phyloP scores from a whole-genome alignment of 108 stramenopile species.

The Epithemia pelagica region DNA sequence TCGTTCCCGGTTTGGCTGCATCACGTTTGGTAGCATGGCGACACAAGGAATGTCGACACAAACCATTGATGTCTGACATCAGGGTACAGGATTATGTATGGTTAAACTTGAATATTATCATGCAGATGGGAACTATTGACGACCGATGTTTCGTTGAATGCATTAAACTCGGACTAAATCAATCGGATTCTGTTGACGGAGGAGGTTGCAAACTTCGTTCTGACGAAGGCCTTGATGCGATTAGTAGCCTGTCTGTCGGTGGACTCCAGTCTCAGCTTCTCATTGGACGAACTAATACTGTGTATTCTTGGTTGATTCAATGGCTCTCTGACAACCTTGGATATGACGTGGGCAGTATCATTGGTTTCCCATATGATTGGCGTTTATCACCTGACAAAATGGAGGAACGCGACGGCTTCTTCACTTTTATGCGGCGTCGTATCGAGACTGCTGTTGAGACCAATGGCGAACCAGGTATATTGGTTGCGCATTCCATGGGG shows the following conservation, averaged over 20 bases:
- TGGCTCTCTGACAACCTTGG: constrained; percentile 80
- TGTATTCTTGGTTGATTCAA: constrained; percentile 82
- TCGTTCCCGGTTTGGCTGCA: constrained; percentile 77
- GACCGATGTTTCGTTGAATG: constrained; percentile 68
- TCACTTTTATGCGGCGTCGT: constrained; percentile 38
- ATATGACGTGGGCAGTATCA: constrained; percentile 74
- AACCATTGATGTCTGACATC: constrained; percentile 52
- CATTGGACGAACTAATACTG: constrained; percentile 77
- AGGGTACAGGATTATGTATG: constrained; percentile 84
- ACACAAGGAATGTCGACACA: constrained; percentile 54
- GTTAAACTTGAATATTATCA: constrained; percentile 69
- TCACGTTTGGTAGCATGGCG: constrained; percentile 80
- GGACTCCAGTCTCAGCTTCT: constrained; percentile 52
- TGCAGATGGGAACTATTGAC: constrained; percentile 79
- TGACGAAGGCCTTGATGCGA: constrained; percentile 82
- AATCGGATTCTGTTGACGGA: constrained; percentile 61
- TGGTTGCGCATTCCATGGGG: constrained; percentile 86
- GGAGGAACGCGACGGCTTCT: constrained; percentile 70
- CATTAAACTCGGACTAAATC: constrained; percentile 63
- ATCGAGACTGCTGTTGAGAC: constrained; percentile 72
- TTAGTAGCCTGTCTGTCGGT: constrained; percentile 66
- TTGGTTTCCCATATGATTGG: constrained; percentile 88
- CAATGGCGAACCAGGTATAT: constrained; percentile 67
- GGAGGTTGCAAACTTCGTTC: constrained; percentile 80
- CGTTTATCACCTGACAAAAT: constrained; percentile 63